Evolutionary conservation across 805 yeast genomes (phyloP).

Genomic region (Blastobotrys peoriensis): DNA sequence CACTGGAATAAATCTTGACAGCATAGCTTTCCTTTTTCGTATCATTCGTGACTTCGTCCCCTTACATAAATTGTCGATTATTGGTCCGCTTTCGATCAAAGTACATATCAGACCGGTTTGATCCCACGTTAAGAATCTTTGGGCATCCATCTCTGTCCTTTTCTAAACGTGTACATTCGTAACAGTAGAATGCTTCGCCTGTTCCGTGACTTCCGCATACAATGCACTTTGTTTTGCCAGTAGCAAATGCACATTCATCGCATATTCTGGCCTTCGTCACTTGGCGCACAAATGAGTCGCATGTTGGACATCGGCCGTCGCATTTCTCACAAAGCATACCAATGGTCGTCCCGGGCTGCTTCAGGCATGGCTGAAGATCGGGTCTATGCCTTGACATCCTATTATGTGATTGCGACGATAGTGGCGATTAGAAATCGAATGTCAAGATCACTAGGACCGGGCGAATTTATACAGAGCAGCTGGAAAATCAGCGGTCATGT

Average conservation of each 20-base stretch:
- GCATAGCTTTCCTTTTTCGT: too few species aligned
- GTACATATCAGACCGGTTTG: conserved; percentile 60
- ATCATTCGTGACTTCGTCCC: too few species aligned
- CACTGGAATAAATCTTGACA: neutral
- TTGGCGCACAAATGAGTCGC: conserved; percentile 81
- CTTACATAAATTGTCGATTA: neutral
- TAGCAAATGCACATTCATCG: conserved; percentile 67
- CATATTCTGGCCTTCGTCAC: conserved; percentile 64
- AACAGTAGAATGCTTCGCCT: conserved; percentile 73
- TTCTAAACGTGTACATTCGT: conserved; percentile 75
- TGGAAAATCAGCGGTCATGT: too few species aligned
- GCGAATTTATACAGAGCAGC: too few species aligned
- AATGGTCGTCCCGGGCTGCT: conserved; percentile 67
- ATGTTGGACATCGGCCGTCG: conserved; percentile 86
- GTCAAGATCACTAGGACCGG: too few species aligned
- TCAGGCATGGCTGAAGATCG: conserved; percentile 76
- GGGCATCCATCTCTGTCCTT: conserved; percentile 93
- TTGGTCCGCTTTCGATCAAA: conserved; percentile 39
- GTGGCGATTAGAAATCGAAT: too few species aligned
- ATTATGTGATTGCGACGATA: too few species aligned
- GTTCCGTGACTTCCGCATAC: conserved; percentile 65
- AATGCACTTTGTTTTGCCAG: conserved; percentile 53
- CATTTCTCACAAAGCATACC: conserved; percentile 79
- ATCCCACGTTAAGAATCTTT: conserved; percentile 70
- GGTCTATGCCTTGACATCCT: conserved; percentile 84